phyloP scores from a whole-genome alignment of 306 rosid genomes.

The Hippophae tibetana region DNA sequence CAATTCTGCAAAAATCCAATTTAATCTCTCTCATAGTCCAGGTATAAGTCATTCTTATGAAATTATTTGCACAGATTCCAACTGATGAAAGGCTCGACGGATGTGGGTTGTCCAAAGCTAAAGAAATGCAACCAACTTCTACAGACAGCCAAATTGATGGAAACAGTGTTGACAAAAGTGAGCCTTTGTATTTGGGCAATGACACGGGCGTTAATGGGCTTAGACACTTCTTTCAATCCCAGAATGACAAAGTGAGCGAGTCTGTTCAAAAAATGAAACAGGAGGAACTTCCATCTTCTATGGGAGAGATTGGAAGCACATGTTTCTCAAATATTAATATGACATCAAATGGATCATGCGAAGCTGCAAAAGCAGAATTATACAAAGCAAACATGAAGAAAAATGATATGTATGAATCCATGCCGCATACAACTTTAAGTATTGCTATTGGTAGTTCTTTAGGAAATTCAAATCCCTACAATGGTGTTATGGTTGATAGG shows the following conservation, averaged over 20 bases:
- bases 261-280: slow-evolving; percentile 46
- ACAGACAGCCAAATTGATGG: slow-evolving; percentile 38
- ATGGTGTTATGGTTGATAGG: slow-evolving; percentile 42
- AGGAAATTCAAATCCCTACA: slow-evolving; percentile 42
- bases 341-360: slow-evolving; percentile 49
- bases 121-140: slow-evolving; percentile 35
- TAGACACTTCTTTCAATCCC: slow-evolving; percentile 59
- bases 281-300: slow-evolving; percentile 42
- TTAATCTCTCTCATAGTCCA: neutral
- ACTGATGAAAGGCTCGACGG: slow-evolving; percentile 47
- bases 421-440: slow-evolving; percentile 65
- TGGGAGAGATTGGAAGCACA: slow-evolving; percentile 44
- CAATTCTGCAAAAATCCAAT: neutral
- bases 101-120: slow-evolving; percentile 37
- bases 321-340: slow-evolving; percentile 37
- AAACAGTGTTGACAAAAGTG: slow-evolving; percentile 23
- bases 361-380: slow-evolving; percentile 45
- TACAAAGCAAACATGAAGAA: slow-evolving; percentile 40
- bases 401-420: slow-evolving; percentile 55
- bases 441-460: slow-evolving; percentile 57
- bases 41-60: slow-evolving; percentile 25
- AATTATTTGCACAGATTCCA: slow-evolving; percentile 37
- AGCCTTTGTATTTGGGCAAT: slow-evolving; percentile 35
- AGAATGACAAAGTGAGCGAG: slow-evolving; percentile 35
- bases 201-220: slow-evolving; percentile 45